These are phyloP conservation scores for Angomonas deanei DNA, from an alignment of 208 protist species.

Conservation along the genomic window DNA sequence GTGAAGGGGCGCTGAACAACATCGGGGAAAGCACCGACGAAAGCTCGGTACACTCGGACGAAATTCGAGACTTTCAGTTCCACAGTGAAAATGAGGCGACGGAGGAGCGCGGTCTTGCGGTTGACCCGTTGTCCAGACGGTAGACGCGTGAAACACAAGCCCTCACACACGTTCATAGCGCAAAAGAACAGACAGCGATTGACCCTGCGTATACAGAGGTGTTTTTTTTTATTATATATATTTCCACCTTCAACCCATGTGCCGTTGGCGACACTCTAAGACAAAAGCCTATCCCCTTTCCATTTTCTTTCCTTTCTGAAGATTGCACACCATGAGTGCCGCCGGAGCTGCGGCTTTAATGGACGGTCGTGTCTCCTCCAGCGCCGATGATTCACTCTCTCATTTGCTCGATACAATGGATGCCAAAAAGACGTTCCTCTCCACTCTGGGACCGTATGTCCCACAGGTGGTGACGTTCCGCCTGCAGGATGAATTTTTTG, in stretches of 20 bases:
- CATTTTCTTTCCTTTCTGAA: neutral
- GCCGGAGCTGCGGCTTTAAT: neutral
- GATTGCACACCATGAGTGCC: neutral
- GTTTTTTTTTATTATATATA: conserved; percentile 1
- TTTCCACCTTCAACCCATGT: neutral
- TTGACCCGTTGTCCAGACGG: neutral
- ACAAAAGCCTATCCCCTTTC: neutral
- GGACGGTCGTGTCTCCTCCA: neutral
- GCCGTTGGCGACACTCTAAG: too few relatives aligned
- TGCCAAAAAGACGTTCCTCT: neutral
- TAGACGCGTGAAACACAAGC: too few relatives aligned
- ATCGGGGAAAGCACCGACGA: neutral
- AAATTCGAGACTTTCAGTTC: conserved; percentile 12
- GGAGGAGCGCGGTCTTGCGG: neutral
- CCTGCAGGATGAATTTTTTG: conserved; percentile 37
- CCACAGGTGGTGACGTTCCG: conserved; percentile 43
- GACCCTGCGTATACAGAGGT: too few relatives aligned
- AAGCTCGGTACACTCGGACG: conserved; percentile 20
- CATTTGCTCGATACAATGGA: neutral
- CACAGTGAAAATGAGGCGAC: neutral
- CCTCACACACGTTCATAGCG: too few relatives aligned
- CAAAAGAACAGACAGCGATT: too few relatives aligned
- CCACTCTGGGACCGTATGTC: conserved; percentile 23
- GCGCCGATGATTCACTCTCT: neutral
- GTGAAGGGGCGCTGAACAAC: conserved; percentile 19